Evolutionary conservation across 1,139 yeast genomes (phyloP).

Genomic region (Taiozyma sp.): DNA sequence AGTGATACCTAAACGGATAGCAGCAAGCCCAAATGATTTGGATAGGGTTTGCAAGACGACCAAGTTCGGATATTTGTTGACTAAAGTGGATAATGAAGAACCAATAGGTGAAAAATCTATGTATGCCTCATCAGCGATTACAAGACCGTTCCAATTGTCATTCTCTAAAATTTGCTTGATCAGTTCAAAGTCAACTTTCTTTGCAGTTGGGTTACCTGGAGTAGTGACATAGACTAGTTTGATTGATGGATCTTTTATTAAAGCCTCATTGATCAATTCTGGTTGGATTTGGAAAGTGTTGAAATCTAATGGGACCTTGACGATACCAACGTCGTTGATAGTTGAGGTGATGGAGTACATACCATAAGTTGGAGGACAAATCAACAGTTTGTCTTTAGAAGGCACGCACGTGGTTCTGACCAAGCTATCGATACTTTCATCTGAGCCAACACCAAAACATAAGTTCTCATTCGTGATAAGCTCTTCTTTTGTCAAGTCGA

Average conservation of each 20-base stretch:
- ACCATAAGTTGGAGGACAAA: constrained; percentile 96
- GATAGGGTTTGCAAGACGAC: constrained; percentile 91
- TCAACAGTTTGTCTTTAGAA: constrained; percentile 71
- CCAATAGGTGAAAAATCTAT: constrained; percentile 74
- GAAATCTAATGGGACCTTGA: constrained; percentile 61
- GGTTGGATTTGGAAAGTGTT: constrained; percentile 65
- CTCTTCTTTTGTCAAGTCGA: constrained; percentile 9
- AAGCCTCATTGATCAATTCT: constrained; percentile 45
- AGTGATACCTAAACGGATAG: constrained; percentile 84
- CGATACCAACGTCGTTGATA: constrained; percentile 80
- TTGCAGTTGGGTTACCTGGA: constrained; percentile 97
- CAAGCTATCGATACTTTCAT: constrained; percentile 88
- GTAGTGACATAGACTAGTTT: constrained; percentile 85
- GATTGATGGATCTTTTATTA: constrained; percentile 54
- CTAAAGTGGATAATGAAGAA: constrained; percentile 76
- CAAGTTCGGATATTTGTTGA: constrained; percentile 74
- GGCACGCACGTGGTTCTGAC: constrained; percentile 86
- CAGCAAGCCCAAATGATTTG: constrained; percentile 94
- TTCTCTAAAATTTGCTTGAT: constrained; percentile 49
- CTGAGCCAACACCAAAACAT: constrained; percentile 96
- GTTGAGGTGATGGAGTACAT: constrained; percentile 93
- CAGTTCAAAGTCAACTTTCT: constrained; percentile 44
- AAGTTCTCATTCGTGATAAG: constrained; percentile 60
- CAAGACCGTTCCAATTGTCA: constrained; percentile 67
- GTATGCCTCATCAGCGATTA: constrained; percentile 93